These are phyloP conservation scores for Xylaria hypoxylon DNA, from an alignment of 2,329 filamentous ascomycete species.

Conservation along the genomic window DNA sequence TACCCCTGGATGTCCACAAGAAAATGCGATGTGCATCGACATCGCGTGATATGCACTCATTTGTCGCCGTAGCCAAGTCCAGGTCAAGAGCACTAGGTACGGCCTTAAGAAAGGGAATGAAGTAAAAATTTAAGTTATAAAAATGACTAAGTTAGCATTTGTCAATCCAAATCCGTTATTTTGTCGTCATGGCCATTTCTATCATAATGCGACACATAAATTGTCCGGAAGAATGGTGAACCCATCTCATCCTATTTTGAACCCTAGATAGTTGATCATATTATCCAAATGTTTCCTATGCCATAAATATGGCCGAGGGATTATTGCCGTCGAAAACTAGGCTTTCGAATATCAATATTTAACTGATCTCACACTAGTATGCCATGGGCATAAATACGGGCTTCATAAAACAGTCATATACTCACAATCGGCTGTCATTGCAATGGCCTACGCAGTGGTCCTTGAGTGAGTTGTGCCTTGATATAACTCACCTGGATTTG, in stretches of 20 bases:
- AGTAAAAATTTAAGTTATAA: no score
- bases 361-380: conserved; percentile 15
- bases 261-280: not conserved
- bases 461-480: not conserved
- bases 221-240: not conserved
- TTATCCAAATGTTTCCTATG: not conserved
- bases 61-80: not conserved
- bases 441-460: not conserved
- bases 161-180: conserved; percentile 12
- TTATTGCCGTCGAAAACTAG: not conserved
- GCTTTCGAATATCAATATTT: conserved; percentile 1
- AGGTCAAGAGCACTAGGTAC: no score
- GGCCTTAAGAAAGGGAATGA: no score
- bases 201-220: not conserved
- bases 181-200: conserved; percentile 1
- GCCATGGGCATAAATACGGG: conserved; percentile 1
- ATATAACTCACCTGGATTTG: no score
- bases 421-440: conserved; percentile 11
- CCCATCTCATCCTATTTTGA: not conserved
- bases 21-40: conserved; percentile 1
- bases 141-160: no score
- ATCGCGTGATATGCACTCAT: not conserved
- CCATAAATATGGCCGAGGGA: conserved; percentile 7
- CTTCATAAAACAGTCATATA: conserved; percentile 17
- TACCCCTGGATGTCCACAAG: not conserved